Base-by-base conservation (phyloP, 495 filamentous ascomycete genomes). In the Talaromyces trachyspermus region DNA sequence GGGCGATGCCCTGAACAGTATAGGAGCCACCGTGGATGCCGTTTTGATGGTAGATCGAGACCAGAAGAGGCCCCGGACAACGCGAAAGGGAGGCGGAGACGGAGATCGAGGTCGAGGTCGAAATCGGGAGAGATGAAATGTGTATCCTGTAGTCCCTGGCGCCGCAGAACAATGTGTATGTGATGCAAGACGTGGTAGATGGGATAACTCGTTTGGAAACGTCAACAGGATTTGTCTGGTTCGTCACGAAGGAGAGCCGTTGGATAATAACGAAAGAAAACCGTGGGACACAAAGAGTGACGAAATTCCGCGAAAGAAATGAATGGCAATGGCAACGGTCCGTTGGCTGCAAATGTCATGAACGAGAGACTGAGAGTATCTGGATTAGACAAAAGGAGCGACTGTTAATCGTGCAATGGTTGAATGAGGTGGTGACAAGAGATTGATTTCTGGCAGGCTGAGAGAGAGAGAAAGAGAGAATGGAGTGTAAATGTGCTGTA, bases 1-100 rank as follows among this genome's bases (percentile, higher is more conserved):
- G 73, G 75, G 73, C 72, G 77, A 71, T 56, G 72, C 70, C 74
- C 70, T 64, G 57, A 71, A 78, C 36, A 76, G 51, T 51, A 74
- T 60, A 57, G 69, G 69, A 61, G 65, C 72, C 65, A 71, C 66
- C 53, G 65, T 74, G 66, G 62, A 73, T 57, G 64, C 56, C 54
- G 65, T 62, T 42, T 41, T 56, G 43, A 49, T 52, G 58, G 48
- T 57, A 36, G 20, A 12, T 35, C 20, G 44, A 46, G 44, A 46
- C 44, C 44, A 10, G 12, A 14, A 20, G 17, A 23, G 44, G 18
- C n/a, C 30, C 22, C 29, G 20, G 17, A 36, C 11, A 17, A 57
- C 49, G 40, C 58, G 69, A 50, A 52, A 69, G 67, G 64, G 45
- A 46, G 40, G 23, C 23, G 44, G 54, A 70, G 63, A 30, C 27